Base-by-base conservation (phyloP, 192 early-diverging fungal genomes). In the Phlyctochytrium planicorne region DNA sequence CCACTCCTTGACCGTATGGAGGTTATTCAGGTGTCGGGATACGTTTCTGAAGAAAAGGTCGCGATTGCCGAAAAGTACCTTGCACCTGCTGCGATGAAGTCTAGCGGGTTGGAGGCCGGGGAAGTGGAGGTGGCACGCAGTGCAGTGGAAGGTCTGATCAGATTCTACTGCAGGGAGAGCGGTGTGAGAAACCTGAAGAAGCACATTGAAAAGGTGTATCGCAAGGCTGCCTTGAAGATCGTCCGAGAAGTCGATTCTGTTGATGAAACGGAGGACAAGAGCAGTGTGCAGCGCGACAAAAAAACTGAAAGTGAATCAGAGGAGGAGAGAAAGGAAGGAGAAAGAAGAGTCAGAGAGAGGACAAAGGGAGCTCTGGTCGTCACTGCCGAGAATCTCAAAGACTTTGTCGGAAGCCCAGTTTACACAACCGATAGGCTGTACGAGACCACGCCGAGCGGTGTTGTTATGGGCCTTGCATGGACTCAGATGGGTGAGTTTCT, bases 1-100 rank as follows among this genome's bases (percentile, higher is more conserved):
- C 97, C 97, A 37, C 84, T 99, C n/a, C 81, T 98, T 24, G 97
- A 99, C 83, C 91, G 97, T 59, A 99, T 99, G 97, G 97, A 99
- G 76, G 88, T 97, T 2, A 99, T 99, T 62, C 85, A 90, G 25
- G 85, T 99, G 14, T 94, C 93, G 40, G 97, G 83, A 6, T 85
- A 82, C 62, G 78, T 82, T 27, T 74, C 80, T 33, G 82, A 86
- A 70, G 82, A 84, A 55, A 87, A 87, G 61, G 86, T 93, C 0
- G 91, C 94, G n/a, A 99, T 99, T 75, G 94, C 94, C n/a, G 81
- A 86, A 68, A 88, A 86, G 56, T 99, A 99, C 78, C 77, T 99
- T 35, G 87, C 90, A 0, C 97, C 97, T 0, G 78, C 86, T 36
- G 93, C 94, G 4, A 90, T 90, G 60, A 85, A 84, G 59, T 84